phyloP scores from a whole-genome alignment of 2,329 filamentous ascomycete species.

The Hymenotorrendiella dingleyae region DNA sequence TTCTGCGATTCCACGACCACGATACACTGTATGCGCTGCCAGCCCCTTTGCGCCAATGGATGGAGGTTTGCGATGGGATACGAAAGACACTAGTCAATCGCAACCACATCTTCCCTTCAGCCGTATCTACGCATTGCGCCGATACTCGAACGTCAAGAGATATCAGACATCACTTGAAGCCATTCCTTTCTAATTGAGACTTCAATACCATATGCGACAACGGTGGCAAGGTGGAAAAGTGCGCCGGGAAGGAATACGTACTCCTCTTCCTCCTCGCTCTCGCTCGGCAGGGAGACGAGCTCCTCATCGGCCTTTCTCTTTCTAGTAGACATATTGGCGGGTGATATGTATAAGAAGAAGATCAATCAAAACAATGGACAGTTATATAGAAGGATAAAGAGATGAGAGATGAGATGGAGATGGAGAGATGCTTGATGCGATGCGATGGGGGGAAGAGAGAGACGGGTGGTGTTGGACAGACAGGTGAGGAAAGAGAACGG shows the following conservation, averaged over 20 bases:
- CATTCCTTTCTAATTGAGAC: neutral
- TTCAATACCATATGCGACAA: neutral
- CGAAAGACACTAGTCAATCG: no score
- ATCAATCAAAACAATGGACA: no score
- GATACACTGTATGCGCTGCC: neutral
- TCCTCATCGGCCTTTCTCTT: slow-evolving; percentile 29
- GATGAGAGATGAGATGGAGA: no score
- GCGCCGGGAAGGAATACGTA: slow-evolving; percentile 11
- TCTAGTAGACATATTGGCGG: slow-evolving; percentile 23
- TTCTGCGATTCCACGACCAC: neutral
- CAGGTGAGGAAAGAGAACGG: no score
- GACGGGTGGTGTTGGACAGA: no score
- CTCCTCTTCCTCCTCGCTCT: slow-evolving; percentile 29
- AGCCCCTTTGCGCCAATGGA: neutral
- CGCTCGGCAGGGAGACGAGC: slow-evolving; percentile 27
- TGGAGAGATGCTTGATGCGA: no score
- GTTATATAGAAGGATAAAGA: no score
- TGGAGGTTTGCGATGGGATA: no score
- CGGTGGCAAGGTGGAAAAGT: neutral
- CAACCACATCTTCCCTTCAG: no score
- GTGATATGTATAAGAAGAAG: no score
- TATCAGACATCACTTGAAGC: neutral
- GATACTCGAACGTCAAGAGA: neutral
- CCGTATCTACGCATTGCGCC: neutral
- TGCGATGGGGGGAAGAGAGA: no score